Evolutionary conservation across 1,284 basidiomycete genomes (phyloP).

Genomic region (Cutaneotrichosporon cavernicola): DNA sequence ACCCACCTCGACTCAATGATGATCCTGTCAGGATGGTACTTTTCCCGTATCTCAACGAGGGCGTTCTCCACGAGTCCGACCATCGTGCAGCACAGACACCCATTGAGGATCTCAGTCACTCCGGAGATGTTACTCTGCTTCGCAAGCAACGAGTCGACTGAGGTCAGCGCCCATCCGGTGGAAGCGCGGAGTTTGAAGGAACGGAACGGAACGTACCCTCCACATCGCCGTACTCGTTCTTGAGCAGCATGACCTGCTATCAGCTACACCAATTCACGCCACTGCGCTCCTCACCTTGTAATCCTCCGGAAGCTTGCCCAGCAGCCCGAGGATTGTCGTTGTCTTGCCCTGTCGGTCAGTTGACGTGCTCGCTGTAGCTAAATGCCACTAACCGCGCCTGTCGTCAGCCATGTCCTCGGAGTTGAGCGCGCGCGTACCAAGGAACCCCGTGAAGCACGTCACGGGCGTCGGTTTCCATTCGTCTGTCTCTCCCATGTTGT

Average conservation of each 20-base stretch:
- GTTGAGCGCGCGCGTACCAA: constrained; percentile 24
- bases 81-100: constrained; percentile 89
- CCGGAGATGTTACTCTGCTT: constrained; percentile 75
- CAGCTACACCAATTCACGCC: neutral
- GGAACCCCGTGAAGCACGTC: constrained; percentile 80
- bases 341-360: constrained; percentile 52
- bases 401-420: neutral
- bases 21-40: constrained; percentile 77
- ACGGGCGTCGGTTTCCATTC: constrained; percentile 61
- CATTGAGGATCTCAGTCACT: constrained; percentile 86
- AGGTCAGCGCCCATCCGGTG: neutral
- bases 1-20: constrained; percentile 87
- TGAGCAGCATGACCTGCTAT: constrained; percentile 71
- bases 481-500: constrained; percentile 14
- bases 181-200: neutral
- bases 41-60: constrained; percentile 81
- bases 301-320: constrained; percentile 72
- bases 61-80: constrained; percentile 89
- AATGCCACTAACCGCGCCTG: constrained; percentile 33
- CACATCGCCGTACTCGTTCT: constrained; percentile 56
- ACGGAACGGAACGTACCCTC: constrained; percentile 38
- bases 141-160: constrained; percentile 83
- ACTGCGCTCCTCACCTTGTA: constrained; percentile 55
- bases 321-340: constrained; percentile 72
- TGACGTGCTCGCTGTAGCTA: neutral